Evolutionary conservation across 2,329 filamentous ascomycete genomes (phyloP).

Genomic region (Aspergillus carbonarius): DNA sequence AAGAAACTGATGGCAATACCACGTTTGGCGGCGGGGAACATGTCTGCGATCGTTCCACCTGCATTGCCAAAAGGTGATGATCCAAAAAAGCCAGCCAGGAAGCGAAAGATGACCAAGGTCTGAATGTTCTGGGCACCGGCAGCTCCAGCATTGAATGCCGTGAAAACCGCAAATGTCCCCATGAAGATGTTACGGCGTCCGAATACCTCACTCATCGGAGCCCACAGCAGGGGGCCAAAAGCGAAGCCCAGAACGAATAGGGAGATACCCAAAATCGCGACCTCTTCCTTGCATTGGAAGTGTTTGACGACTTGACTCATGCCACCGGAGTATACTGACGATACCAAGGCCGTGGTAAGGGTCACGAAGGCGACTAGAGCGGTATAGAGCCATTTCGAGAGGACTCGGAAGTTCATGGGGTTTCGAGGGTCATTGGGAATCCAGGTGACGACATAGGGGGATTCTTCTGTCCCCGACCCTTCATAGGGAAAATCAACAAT

Average conservation of each 20-base stretch:
- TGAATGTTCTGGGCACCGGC: constrained; percentile 59
- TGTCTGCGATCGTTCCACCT: constrained; percentile 62
- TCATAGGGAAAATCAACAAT: constrained; percentile 32
- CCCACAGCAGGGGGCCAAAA: constrained; percentile 48
- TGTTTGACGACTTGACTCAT: constrained; percentile 34
- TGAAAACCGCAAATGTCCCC: constrained; percentile 44
- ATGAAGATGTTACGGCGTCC: constrained; percentile 39
- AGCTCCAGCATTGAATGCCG: constrained; percentile 62
- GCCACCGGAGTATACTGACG: constrained; percentile 45
- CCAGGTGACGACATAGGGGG: constrained; percentile 47
- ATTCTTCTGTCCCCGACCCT: constrained; percentile 42
- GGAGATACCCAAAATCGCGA: constrained; percentile 45
- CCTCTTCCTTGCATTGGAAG: constrained; percentile 39
- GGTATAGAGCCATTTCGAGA: constrained; percentile 44
- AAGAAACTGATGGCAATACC: constrained; percentile 65
- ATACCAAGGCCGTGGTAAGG: constrained; percentile 44
- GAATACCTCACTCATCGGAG: constrained; percentile 40
- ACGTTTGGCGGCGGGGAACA: constrained; percentile 55
- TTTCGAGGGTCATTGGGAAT: constrained; percentile 46
- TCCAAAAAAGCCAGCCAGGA: constrained; percentile 64
- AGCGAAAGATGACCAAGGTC: constrained; percentile 64
- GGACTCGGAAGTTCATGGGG: constrained; percentile 35
- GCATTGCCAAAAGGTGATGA: constrained; percentile 63
- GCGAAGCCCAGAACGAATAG: constrained; percentile 50
- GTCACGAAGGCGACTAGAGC: constrained; percentile 40